Percentiles rank a stretch among this genome's conserved stretches.
phyloP scores from a whole-genome alignment of 2,329 filamentous ascomycete genomes.

The Ophidiomyces ophidiicola region DNA sequence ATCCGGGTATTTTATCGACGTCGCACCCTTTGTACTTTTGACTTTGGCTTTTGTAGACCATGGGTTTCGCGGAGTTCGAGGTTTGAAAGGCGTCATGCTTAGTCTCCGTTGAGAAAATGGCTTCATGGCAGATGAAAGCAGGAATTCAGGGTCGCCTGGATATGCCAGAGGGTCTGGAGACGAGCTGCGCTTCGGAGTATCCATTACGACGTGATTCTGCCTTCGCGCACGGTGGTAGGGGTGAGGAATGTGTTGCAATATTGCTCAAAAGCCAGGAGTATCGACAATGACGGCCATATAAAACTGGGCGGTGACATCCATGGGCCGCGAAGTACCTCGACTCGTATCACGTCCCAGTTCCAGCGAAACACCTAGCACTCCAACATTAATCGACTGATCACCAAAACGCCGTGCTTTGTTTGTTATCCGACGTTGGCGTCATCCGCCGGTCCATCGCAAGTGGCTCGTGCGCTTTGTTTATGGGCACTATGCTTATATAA shows the following conservation, averaged over 20 bases:
- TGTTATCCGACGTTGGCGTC: background rate
- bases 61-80: slow-evolving; percentile 22
- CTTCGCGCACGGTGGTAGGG: background rate
- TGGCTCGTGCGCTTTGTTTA: slow-evolving; percentile 15
- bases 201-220: slow-evolving; percentile 18
- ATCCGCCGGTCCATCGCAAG: slow-evolving; percentile 1
- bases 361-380: background rate
- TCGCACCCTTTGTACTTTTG: slow-evolving; percentile 27
- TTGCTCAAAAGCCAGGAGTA: background rate
- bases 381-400: background rate
- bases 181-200: slow-evolving; percentile 28
- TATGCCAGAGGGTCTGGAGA: slow-evolving; percentile 34
- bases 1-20: slow-evolving; percentile 33
- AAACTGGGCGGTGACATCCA: slow-evolving; percentile 3
- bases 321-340: background rate
- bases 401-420: background rate
- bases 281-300: slow-evolving; percentile 1
- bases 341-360: slow-evolving; percentile 1
- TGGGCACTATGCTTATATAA: slow-evolving; percentile 1
- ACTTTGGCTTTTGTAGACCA: slow-evolving; percentile 8
- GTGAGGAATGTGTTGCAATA: background rate
- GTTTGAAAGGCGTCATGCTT: slow-evolving; percentile 29
- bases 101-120: slow-evolving; percentile 29
- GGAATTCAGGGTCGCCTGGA: slow-evolving; percentile 32
- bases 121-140: slow-evolving; percentile 33